Base-by-base conservation (phyloP, 345 rosid genomes). In the Lumnitzera racemosa region DNA sequence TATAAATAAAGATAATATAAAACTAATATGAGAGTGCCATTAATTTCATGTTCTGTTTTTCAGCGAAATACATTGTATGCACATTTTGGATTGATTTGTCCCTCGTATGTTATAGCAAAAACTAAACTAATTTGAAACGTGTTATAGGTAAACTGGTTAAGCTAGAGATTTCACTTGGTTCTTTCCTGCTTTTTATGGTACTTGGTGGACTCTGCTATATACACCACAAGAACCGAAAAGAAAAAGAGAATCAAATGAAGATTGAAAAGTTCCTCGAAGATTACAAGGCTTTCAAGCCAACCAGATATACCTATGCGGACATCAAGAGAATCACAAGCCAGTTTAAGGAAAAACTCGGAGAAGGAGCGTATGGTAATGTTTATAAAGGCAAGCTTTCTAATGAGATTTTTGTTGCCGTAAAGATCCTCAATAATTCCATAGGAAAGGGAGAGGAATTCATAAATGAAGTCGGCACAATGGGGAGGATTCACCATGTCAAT, bases 331-430 rank as follows among this genome's bases (percentile, higher is more conserved):
- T 51, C 23, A 68, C 67, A 29, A 49, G 46, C 12, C 51, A 68
- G 24, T 61, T 62, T 27, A 51, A 53, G 53, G 58, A 65, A 25
- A 65, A 69, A 46, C 57, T 73, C 25, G 73, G 77, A 3, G 24
- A 69, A 58, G 77, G 77, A 15, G 77, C 59, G 10, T 73, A 61
- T 31, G 74, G 74, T 24, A 68, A 53, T 2, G 77, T 73, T 12
- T 69, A 46, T 29, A 64, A 65, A 43, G 77, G 77, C 51, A 53
- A 58, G 52, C 62, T 69, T 41, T 52, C 57, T 3, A 51, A 59
- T 53, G 73, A 66, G 46, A 55, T 65, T 9, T n/a, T 17, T 1
- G 70, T 73, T n/a, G 74, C 74, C 4, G 71, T 69, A 24, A 73
- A 73, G 61, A 57, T 70, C n/a, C 67, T 61, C 12, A 43, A 66